These are phyloP conservation scores for Wickerhamiella allomyrinae DNA, from an alignment of 805 yeast genomes.

Conservation along the genomic window DNA sequence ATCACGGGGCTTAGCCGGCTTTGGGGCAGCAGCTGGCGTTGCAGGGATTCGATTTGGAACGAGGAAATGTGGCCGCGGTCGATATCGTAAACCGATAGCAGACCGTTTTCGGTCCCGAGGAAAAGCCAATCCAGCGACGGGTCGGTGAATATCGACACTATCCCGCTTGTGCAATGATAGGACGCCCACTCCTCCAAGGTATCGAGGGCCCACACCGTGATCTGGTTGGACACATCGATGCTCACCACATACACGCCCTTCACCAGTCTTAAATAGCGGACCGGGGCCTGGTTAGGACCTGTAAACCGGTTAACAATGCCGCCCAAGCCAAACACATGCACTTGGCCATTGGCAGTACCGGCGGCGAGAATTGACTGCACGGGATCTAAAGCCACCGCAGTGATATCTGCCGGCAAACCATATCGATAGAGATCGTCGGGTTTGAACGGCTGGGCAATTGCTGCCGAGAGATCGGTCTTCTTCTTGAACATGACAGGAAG, in stretches of 20 bases:
- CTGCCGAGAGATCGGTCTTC: conserved; percentile 15
- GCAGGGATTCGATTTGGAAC: conserved; percentile 50
- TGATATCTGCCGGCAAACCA: conserved; percentile 52
- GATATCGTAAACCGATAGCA: conserved; percentile 57
- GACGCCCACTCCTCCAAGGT: conserved; percentile 46
- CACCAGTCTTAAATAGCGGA: conserved; percentile 48
- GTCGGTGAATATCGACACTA: conserved; percentile 62
- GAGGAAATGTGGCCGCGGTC: conserved; percentile 61
- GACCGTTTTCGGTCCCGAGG: conserved; percentile 68
- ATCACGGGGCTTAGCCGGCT: conserved; percentile 50
- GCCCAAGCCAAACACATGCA: conserved; percentile 73
- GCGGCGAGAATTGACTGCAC: conserved; percentile 76
- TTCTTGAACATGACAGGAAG: conserved; percentile 15
- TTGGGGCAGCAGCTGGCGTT: conserved; percentile 44
- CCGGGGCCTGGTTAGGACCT: conserved; percentile 30
- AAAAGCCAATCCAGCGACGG: conserved; percentile 81
- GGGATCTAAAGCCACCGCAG: conserved; percentile 69
- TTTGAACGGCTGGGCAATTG: conserved; percentile 17
- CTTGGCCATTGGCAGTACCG: conserved; percentile 53
- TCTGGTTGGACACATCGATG: conserved; percentile 43
- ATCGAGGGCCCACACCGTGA: conserved; percentile 58
- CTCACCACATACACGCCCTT: conserved; percentile 74
- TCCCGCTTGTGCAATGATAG: conserved; percentile 46
- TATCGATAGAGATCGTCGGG: conserved; percentile 27
- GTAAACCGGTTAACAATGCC: conserved; percentile 56